phyloP scores from a whole-genome alignment of 768 basidiomycete genomes.

The Jaapia argillacea region DNA sequence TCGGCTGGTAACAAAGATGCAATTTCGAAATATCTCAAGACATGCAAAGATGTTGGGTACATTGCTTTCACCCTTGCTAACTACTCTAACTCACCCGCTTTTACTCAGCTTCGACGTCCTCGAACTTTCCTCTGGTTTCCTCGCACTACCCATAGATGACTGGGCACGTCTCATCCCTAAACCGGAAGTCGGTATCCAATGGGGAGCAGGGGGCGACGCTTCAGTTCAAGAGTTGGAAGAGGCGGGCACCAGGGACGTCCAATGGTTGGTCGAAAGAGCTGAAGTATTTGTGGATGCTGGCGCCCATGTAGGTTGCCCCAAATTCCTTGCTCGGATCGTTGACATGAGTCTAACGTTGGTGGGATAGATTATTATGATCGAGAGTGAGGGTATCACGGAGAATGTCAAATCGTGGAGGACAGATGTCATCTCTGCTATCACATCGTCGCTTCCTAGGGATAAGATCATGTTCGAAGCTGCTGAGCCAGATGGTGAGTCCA shows the following conservation, averaged over 20 bases:
- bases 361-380: constrained; percentile 33
- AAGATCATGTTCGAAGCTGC: constrained; percentile 39
- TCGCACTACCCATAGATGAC: constrained; percentile 34
- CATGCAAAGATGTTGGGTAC: constrained; percentile 28
- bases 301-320: constrained; percentile 15
- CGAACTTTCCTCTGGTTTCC: constrained; percentile 33
- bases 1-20: constrained; percentile 22
- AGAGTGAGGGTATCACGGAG: constrained; percentile 37
- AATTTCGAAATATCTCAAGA: constrained; percentile 24
- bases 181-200: constrained; percentile 28
- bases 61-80: neutral
- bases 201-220: constrained; percentile 35
- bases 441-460: constrained; percentile 26
- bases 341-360: neutral
- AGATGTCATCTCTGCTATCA: constrained; percentile 32
- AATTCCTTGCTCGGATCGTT: neutral
- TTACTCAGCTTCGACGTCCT: constrained; percentile 30
- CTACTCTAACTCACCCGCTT: neutral
- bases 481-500: constrained; percentile 21
- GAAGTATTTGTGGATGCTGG: constrained; percentile 30
- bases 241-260: constrained; percentile 28
- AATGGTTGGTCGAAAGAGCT: constrained; percentile 30
- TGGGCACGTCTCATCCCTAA: constrained; percentile 33
- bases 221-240: constrained; percentile 27
- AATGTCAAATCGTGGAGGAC: constrained; percentile 32